These are phyloP conservation scores for Fusarium burgessii DNA, from an alignment of 2,329 filamentous ascomycete species.

Conservation along the genomic window DNA sequence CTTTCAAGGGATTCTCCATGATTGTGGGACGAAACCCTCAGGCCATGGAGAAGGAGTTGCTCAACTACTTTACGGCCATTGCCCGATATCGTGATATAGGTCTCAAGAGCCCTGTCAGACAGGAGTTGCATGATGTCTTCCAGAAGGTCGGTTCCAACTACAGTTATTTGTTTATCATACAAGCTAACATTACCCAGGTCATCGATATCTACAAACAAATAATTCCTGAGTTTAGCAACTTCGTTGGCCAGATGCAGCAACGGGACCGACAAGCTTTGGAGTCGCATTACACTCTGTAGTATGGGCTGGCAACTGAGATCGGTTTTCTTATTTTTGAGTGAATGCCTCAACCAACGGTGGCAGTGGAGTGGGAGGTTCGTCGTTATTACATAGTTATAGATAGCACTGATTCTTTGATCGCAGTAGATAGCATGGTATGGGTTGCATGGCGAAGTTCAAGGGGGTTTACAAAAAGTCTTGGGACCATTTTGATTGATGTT, in stretches of 20 bases:
- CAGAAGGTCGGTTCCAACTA: constrained; percentile 71
- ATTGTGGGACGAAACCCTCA: constrained; percentile 88
- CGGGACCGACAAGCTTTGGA: constrained; percentile 64
- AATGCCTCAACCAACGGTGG: constrained; percentile 16
- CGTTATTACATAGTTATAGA: constrained; percentile 49
- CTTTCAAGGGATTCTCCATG: constrained; percentile 89
- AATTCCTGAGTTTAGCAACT: constrained; percentile 69
- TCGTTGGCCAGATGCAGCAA: constrained; percentile 63
- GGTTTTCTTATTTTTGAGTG: constrained; percentile 4
- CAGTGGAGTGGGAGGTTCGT: constrained; percentile 11
- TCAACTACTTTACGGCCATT: constrained; percentile 86
- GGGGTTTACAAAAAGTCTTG: constrained; percentile 31
- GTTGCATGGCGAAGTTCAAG: constrained; percentile 43
- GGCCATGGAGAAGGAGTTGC: constrained; percentile 88
- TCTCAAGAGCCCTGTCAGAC: constrained; percentile 69
- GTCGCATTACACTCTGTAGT: constrained; percentile 59
- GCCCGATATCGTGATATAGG: constrained; percentile 78
- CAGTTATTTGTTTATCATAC: not conserved
- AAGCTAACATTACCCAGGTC: constrained; percentile 53
- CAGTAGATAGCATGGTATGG: constrained; percentile 44
- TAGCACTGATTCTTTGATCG: constrained; percentile 46
- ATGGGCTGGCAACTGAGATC: not conserved
- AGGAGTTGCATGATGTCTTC: constrained; percentile 78
- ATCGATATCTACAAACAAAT: constrained; percentile 68
- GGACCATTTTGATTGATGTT: constrained; percentile 36